A percentile compares a stretch with the other conserved stretches of the same genome.
phyloP scores from a whole-genome alignment of 371 early-diverging fungal genomes.

The Paraphysoderma sedebokerense region DNA sequence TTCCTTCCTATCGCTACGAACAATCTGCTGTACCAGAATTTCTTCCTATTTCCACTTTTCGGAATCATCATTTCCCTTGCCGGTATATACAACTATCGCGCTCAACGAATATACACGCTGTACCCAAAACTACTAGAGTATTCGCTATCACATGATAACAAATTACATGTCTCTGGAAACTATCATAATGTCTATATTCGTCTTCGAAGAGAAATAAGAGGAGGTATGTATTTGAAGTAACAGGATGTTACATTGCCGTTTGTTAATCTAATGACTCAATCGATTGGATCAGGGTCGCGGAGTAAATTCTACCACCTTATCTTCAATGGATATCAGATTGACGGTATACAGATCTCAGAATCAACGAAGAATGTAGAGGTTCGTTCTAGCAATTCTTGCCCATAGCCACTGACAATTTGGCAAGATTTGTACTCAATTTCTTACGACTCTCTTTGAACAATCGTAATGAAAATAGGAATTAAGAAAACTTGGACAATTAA shows the following conservation, averaged over 20 bases:
- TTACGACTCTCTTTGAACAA: not conserved
- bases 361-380: not conserved
- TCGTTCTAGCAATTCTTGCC: not conserved
- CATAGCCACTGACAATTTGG: not conserved
- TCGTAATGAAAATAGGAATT: not conserved
- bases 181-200: conserved; percentile 2
- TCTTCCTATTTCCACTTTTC: not conserved
- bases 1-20: not conserved
- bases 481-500: not conserved
- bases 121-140: not conserved
- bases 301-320: not conserved
- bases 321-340: not conserved
- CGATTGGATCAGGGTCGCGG: not conserved
- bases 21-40: not conserved
- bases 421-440: too few species aligned
- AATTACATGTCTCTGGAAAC: not conserved
- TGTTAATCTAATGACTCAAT: not conserved
- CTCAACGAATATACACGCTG: not conserved
- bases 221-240: not conserved
- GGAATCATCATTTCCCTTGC: not conserved
- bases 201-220: not conserved
- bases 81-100: not conserved
- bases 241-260: not conserved
- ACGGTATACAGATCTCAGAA: not conserved
- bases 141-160: not conserved